Evolutionary conservation across 2,329 filamentous ascomycete species (phyloP), one percentile per base, ranked within the genome.

Genomic region (Penicillium griseofulvum): DNA sequence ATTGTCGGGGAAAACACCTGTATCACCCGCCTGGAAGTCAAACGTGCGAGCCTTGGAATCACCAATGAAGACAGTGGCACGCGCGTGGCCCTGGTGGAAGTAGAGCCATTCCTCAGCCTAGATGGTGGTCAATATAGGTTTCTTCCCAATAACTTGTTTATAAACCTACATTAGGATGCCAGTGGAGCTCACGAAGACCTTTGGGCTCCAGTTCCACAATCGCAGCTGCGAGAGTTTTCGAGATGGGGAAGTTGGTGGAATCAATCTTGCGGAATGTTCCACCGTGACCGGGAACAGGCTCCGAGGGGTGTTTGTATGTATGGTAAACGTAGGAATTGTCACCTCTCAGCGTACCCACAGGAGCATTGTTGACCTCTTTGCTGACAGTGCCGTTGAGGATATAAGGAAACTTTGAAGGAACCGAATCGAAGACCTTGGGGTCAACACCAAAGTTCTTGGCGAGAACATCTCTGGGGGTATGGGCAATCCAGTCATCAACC

Each of bases 51-150:
- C 80, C 52, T 81, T 82, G 11, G 78, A 74, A 63, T 78, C 81
- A 7, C 85, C 86, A 45, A 84, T 83, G 67, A 87, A 89, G 3
- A 87, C 82, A 0, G 85, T 88, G 0, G 85, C 86, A 26, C 82
- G 80, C 0, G 76, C 86, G 2, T 77, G 71, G 24, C 86, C 87
- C 56, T 81, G 75, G 67, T 87, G 84, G 74, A 89, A 89, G 71
- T 88, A 89, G 2, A 89, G 71, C 86, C 87, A 89, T 68, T 89
- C 86, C 62, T 88, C 84, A 5, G 83, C 83, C 82, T 86, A 11
- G 14, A 14, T 8, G 37, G 10, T 7, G 11, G n/a, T 31, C 11
- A 45, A 16, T 8, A 19, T 4, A 1, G 9, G 10, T 4, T 31
- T 49, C n/a, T n/a, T 19, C n/a, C 11, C 16, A 34, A 10, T 2